A percentile compares a stretch with the other conserved stretches of the same genome.
Evolutionary conservation across 164 flowering plant species (phyloP).

Genomic region (Liriodendron chinense): DNA sequence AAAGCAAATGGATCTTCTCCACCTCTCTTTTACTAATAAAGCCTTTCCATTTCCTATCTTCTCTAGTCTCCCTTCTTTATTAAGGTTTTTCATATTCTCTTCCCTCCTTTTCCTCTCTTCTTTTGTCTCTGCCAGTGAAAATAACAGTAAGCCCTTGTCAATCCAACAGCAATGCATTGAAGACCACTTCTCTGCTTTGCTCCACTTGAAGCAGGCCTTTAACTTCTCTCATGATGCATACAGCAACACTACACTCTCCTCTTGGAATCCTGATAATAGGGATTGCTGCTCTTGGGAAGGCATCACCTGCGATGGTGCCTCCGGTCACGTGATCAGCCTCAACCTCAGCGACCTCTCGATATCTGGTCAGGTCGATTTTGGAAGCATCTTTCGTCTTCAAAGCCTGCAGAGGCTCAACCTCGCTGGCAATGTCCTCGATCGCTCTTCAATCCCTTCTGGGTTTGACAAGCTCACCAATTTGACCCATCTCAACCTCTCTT

Average conservation of each 20-base stretch:
- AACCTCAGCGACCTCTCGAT: conserved; percentile 1
- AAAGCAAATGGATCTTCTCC: no score
- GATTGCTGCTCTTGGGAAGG: conserved; percentile 23
- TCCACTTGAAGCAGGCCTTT: neutral
- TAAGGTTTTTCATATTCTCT: neutral
- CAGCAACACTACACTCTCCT: neutral
- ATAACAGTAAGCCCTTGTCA: neutral
- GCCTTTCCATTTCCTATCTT: neutral
- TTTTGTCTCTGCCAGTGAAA: neutral
- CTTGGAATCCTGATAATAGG: conserved; percentile 5
- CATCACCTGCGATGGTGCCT: neutral
- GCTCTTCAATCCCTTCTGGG: neutral
- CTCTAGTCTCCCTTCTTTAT: no score
- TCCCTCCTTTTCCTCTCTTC: neutral
- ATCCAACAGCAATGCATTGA: neutral
- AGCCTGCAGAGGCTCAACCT: conserved; percentile 12
- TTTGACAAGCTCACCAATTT: conserved; percentile 2
- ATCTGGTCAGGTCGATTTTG: neutral
- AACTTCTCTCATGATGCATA: no score
- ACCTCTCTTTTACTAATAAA: no score
- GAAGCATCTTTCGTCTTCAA: conserved; percentile 7
- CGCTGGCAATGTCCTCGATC: conserved; percentile 2
- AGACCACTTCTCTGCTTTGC: neutral
- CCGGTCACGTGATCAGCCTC: conserved; percentile 12
- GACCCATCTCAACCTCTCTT: neutral